Evolutionary conservation across 257 asterid genomes (phyloP), one percentile per base, ranked within the genome.

Genomic region (Nicotiana otophora): DNA sequence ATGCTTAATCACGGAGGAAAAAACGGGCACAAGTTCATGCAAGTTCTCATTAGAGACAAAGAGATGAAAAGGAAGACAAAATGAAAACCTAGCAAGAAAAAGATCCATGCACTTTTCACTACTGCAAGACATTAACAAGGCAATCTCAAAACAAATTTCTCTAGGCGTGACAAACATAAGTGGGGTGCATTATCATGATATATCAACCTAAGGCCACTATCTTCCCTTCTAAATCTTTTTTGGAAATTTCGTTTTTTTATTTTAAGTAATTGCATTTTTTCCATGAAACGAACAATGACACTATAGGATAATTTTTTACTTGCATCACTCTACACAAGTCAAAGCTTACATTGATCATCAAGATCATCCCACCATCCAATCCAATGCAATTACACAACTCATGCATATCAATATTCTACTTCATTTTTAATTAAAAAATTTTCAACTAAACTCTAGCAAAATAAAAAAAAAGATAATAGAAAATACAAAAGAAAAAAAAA

Each of bases 141-240:
- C 88, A 86, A 86, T 83, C 88, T 85, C 89, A 72, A 89, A 89
- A 75, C 15, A 46, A 39, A 15, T 65, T 65, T 81, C 78, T 79
- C 77, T 86, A 91, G 95, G 98, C 99, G 97, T 95, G 99, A 92
- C 91, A 83, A 84, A 85, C 88, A 62, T 77, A 83, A 92, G 95
- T 95, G 96, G 97, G 94, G 93, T 90, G 97, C 97, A 90, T 87
- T 89, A 93, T 95, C 89, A 93, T 93, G 89, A 90, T 89, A 86
- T 88, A 84, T 85, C 84, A 88, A 87, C 85, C 87, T 88, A 82
- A 89, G 55, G 17, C 87, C 88, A 81, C 84, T 86, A 80, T 75
- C 72, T 39, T 80, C 70, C 86, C 85, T 68, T 19, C 76, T 80
- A 39, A 33, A 57, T 72, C 81, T 26, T 15, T 58, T 68, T 46